Conservation (phyloP, 2,329 filamentous ascomycete genomes). For the Ascochyta fabae region DNA sequence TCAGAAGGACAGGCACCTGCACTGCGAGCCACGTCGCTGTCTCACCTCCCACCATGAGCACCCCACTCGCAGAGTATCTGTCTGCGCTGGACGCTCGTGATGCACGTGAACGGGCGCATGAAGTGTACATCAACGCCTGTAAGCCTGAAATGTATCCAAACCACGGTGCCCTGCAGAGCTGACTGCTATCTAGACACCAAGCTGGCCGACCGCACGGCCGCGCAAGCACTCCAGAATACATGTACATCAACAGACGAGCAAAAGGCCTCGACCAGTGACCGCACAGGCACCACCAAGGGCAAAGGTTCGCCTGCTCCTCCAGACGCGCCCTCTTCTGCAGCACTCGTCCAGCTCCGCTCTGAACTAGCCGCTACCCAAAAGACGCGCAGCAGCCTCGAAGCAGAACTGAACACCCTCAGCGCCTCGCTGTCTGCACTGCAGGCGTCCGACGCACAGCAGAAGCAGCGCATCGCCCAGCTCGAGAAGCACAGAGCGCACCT, state of each 20-base stretch:
- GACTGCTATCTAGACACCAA: conserved; percentile 48
- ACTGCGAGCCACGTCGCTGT: conserved; percentile 5
- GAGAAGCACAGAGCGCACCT: conserved; percentile 68
- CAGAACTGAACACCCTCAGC: conserved; percentile 67
- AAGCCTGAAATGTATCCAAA: conserved; percentile 1
- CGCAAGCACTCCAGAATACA: conserved; percentile 37
- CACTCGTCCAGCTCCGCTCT: conserved; percentile 51
- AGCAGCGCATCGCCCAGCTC: conserved; percentile 66
- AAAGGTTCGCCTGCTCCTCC: conserved; percentile 24
- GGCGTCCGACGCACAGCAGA: conserved; percentile 64
- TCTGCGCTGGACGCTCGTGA: conserved; percentile 75
- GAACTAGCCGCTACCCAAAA: conserved; percentile 81
- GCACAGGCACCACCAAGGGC: conserved; percentile 30
- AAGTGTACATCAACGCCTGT: conserved; percentile 82
- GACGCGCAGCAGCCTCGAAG: conserved; percentile 71
- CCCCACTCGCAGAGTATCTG: conserved; percentile 84
- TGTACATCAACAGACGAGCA: conserved; percentile 29
- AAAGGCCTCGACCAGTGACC: conserved; percentile 23
- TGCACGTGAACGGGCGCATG: conserved; percentile 68
- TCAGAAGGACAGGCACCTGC: conserved; percentile 1
- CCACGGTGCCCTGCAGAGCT: not conserved
- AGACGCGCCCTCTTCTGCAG: conserved; percentile 22
- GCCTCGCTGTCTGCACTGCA: conserved; percentile 70
- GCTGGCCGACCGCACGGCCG: conserved; percentile 54
- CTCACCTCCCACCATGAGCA: conserved; percentile 59